Evolutionary conservation across 495 filamentous ascomycete genomes (phyloP).

Genomic region (Hyaloscypha bicolor): DNA sequence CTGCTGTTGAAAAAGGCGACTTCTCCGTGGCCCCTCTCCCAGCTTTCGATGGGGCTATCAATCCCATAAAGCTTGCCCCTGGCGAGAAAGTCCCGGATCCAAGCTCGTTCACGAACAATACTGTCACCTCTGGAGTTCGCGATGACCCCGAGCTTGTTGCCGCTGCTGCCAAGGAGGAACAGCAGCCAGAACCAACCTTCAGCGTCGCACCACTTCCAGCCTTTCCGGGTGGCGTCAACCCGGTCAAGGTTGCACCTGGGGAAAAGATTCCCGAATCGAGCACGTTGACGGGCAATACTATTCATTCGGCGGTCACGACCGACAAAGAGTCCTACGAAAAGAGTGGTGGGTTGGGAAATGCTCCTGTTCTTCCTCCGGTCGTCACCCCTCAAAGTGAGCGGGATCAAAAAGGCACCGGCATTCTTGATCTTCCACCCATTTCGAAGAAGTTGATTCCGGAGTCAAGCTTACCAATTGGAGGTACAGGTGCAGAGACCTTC

Average conservation of each 20-base stretch:
- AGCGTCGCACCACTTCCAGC: conserved; percentile 77
- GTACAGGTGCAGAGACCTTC: conserved; percentile 29
- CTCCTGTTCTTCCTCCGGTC: conserved; percentile 46
- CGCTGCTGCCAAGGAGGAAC: conserved; percentile 34
- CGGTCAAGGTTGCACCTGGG: conserved; percentile 75
- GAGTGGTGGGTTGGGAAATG: conserved; percentile 56
- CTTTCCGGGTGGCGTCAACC: conserved; percentile 76
- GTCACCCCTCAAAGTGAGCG: conserved; percentile 46
- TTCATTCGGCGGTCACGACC: conserved; percentile 60
- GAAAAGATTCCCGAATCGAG: conserved; percentile 70
- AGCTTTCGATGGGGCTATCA: conserved; percentile 73
- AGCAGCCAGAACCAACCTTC: conserved; percentile 49
- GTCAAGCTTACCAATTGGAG: conserved; percentile 76
- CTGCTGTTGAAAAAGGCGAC: conserved; percentile 46
- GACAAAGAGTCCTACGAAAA: conserved; percentile 78
- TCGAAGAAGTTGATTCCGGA: conserved; percentile 76
- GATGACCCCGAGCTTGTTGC: conserved; percentile 54
- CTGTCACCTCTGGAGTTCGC: conserved; percentile 62
- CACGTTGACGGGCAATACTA: conserved; percentile 53
- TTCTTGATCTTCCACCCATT: conserved; percentile 64
- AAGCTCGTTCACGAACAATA: conserved; percentile 56
- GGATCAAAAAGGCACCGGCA: conserved; percentile 49
- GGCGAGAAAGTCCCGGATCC: conserved; percentile 77
- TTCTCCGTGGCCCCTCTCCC: conserved; percentile 76
- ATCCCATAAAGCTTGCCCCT: conserved; percentile 77